Evolutionary conservation across 2,329 filamentous ascomycete genomes (phyloP), one percentile per base, ranked within the genome.

Genomic region (Aspergillus thermomutatus): DNA sequence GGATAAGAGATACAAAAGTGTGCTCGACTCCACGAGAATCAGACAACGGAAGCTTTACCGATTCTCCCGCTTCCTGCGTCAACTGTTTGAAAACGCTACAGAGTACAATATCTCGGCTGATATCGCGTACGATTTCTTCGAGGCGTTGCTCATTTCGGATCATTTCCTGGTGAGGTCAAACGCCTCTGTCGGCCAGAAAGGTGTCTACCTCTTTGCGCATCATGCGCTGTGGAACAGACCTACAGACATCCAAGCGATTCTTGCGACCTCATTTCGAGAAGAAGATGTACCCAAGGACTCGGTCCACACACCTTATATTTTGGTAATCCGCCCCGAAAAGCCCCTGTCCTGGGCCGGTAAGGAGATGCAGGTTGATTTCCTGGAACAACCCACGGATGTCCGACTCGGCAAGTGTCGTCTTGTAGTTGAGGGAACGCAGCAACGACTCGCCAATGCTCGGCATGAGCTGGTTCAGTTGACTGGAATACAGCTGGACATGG

Each of bases 1-100:
- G 89, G 95, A 94, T 74, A 97, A 96, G 78, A 86, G 94, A 48
- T 99, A 97, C 80, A 97, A 97, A 76, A 89, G 91, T 60, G 92
- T 92, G 61, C 79, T 99, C 2, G 94, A 99, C 72, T 97, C 94
- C 0, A 95, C 97, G 23, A 91, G 94, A 67, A 92, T 97, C 56
- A 87, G 94, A 23, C 94, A 99, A 75, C 85, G 94, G 74, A 97
- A 97, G 84, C 82, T 99, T 61, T 96, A 97, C 71, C 90, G 94
- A 58, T 97, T 97, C 75, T 94, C 91, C 19, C 86, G 92, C 63
- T 91, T 96, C 71, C 76, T 99, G 54, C 92, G 90, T 65, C 90
- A 96, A 69, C 87, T 93, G 57, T 99, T 99, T 68, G 94, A 99
- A 73, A 97, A 99, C 69, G 90, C 91, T 4, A 96, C 92, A 9